A percentile compares a stretch with the other conserved stretches of the same genome.
These are phyloP conservation scores for Cercospora sp. DNA, from an alignment of 2,329 filamentous ascomycete species.

Conservation along the genomic window DNA sequence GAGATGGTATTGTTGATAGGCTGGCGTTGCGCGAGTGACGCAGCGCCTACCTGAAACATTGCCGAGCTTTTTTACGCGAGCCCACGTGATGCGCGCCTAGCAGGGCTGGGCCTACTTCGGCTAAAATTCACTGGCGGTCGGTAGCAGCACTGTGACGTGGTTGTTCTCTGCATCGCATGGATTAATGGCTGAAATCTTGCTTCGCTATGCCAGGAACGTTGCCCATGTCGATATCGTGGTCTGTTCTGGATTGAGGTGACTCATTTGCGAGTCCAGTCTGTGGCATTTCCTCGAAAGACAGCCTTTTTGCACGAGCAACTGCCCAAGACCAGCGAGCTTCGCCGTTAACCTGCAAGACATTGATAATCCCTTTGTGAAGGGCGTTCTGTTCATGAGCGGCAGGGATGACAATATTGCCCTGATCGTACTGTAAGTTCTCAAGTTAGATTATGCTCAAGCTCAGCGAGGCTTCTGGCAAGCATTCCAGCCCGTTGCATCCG, in stretches of 20 bases:
- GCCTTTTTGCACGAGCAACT: no score
- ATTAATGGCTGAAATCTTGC: not conserved
- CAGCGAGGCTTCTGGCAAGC: not conserved
- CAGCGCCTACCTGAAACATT: slow-evolving; percentile 13
- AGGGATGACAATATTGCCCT: not conserved
- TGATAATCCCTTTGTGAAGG: no score
- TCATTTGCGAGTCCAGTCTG: not conserved
- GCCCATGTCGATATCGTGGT: not conserved
- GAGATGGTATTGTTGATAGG: slow-evolving; percentile 2
- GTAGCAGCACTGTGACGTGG: not conserved
- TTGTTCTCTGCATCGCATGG: not conserved
- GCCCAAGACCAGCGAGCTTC: no score
- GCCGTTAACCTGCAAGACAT: no score
- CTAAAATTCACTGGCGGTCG: not conserved
- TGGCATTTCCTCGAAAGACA: not conserved
- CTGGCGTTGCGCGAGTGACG: slow-evolving; percentile 4
- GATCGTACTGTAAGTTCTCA: not conserved
- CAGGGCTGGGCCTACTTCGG: not conserved
- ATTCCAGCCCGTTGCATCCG: not conserved
- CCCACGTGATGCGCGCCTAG: not conserved
- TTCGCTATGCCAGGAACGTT: not conserved
- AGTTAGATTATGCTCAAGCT: not conserved
- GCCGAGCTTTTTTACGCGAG: not conserved
- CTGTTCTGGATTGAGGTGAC: not conserved
- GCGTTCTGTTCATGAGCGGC: no score